phyloP scores from a whole-genome alignment of 768 basidiomycete species.

The Suillus brevipes region DNA sequence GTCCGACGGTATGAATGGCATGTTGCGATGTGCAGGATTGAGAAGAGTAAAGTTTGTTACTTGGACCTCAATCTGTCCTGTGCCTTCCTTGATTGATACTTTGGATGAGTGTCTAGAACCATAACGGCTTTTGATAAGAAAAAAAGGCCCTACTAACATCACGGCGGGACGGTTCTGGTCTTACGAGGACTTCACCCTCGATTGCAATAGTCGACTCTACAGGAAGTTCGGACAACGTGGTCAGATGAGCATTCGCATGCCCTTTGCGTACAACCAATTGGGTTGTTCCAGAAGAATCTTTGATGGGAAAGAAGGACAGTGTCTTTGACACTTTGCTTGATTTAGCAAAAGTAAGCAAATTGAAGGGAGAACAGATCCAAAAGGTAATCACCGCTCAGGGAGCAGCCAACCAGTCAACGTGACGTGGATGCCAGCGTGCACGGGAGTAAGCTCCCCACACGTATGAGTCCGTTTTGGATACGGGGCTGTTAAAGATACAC shows the following conservation, averaged over 20 bases:
- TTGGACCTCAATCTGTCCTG: conserved; percentile 80
- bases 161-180: conserved; percentile 63
- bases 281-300: conserved; percentile 71
- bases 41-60: conserved; percentile 71
- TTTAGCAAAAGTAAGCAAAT: conserved; percentile 35
- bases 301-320: conserved; percentile 85
- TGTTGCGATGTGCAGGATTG: conserved; percentile 66
- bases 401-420: conserved; percentile 82
- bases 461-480: conserved; percentile 62
- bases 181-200: conserved; percentile 65
- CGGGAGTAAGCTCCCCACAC: conserved; percentile 56
- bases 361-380: conserved; percentile 31
- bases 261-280: conserved; percentile 69
- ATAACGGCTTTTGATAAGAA: background rate
- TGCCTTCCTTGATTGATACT: conserved; percentile 44
- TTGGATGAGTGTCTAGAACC: conserved; percentile 10
- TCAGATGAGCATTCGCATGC: conserved; percentile 31
- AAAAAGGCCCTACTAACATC: conserved; percentile 44
- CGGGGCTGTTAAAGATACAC: conserved; percentile 41
- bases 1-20: conserved; percentile 89
- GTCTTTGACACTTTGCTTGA: conserved; percentile 65
- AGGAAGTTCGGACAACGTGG: conserved; percentile 60
- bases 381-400: conserved; percentile 67
- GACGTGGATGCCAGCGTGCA: conserved; percentile 57
- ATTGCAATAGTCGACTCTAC: conserved; percentile 78